These are phyloP conservation scores for Aspergillus cavernicola DNA, from an alignment of 495 filamentous ascomycete species.

Conservation along the genomic window DNA sequence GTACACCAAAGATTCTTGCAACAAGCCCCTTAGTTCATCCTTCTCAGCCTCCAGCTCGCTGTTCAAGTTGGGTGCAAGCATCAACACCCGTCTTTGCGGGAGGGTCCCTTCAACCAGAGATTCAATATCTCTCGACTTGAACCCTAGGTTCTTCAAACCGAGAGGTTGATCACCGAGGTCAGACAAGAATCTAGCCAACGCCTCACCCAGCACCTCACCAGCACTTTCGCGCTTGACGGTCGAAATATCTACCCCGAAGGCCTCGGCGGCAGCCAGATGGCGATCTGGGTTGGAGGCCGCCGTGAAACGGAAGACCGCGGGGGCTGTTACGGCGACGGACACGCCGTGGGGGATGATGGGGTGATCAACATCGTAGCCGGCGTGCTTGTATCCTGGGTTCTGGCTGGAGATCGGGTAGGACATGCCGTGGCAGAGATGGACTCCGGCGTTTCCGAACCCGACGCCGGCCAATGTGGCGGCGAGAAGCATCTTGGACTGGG, in stretches of 20 bases:
- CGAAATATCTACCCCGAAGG: constrained; percentile 83
- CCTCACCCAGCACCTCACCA: constrained; percentile 80
- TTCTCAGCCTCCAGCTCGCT: constrained; percentile 59
- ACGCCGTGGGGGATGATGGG: constrained; percentile 96
- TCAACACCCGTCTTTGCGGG: constrained; percentile 83
- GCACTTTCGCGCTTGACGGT: constrained; percentile 83
- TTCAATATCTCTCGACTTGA: constrained; percentile 67
- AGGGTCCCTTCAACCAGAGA: constrained; percentile 88
- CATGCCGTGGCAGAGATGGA: constrained; percentile 97
- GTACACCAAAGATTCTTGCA: constrained; percentile 66
- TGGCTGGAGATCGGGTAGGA: constrained; percentile 91
- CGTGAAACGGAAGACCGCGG: constrained; percentile 91
- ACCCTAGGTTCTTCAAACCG: constrained; percentile 81
- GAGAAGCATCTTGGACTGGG: constrained; percentile 90
- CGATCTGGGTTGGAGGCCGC: constrained; percentile 86
- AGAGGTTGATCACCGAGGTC: constrained; percentile 85
- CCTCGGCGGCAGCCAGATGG: constrained; percentile 83
- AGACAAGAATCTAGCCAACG: constrained; percentile 71
- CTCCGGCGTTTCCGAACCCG: constrained; percentile 95
- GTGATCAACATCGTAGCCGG: constrained; percentile 68
- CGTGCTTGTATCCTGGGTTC: constrained; percentile 85
- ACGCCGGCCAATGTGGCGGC: constrained; percentile 92
- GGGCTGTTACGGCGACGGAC: constrained; percentile 89
- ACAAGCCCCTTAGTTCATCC: constrained; percentile 59
- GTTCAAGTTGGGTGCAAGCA: constrained; percentile 81